Evolutionary conservation across 2,329 filamentous ascomycete genomes (phyloP).

Genomic region (Exophiala sp.): DNA sequence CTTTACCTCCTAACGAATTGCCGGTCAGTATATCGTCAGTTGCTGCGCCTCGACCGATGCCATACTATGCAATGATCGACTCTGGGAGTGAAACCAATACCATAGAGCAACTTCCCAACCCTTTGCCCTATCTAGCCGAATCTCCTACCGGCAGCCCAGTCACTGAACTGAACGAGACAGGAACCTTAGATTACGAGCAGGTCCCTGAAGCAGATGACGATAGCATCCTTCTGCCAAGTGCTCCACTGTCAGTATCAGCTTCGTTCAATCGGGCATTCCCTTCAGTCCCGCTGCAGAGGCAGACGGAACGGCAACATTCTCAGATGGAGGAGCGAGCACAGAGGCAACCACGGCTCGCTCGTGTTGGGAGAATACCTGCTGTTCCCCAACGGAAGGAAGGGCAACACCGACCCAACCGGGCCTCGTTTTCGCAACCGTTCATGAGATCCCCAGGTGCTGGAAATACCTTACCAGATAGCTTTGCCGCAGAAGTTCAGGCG

Average conservation of each 20-base stretch:
- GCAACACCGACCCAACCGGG: conserved; percentile 60
- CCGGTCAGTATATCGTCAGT: conserved; percentile 38
- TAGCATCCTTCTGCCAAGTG: conserved; percentile 10
- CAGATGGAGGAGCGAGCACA: conserved; percentile 7
- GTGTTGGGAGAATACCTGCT: conserved; percentile 79
- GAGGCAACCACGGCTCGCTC: conserved; percentile 39
- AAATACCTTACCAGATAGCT: conserved; percentile 27
- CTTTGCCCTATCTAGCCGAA: conserved; percentile 39
- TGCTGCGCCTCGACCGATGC: conserved; percentile 41
- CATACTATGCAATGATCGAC: conserved; percentile 56
- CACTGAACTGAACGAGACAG: conserved; percentile 12
- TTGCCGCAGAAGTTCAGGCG: not conserved
- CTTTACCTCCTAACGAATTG: conserved; percentile 32
- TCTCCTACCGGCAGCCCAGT: conserved; percentile 17
- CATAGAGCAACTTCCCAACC: conserved; percentile 43
- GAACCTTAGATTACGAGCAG: conserved; percentile 29
- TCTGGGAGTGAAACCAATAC: conserved; percentile 37
- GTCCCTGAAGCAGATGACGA: conserved; percentile 3
- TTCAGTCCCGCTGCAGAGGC: conserved; percentile 11
- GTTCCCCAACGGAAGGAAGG: conserved; percentile 63
- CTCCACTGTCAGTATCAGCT: conserved; percentile 9
- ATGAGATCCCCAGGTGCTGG: conserved; percentile 41
- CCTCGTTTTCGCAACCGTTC: conserved; percentile 84
- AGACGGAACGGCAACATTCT: conserved; percentile 3
- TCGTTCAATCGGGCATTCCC: conserved; percentile 11